Evolutionary conservation across 768 basidiomycete species (phyloP).

Genomic region (Trametes villosa): DNA sequence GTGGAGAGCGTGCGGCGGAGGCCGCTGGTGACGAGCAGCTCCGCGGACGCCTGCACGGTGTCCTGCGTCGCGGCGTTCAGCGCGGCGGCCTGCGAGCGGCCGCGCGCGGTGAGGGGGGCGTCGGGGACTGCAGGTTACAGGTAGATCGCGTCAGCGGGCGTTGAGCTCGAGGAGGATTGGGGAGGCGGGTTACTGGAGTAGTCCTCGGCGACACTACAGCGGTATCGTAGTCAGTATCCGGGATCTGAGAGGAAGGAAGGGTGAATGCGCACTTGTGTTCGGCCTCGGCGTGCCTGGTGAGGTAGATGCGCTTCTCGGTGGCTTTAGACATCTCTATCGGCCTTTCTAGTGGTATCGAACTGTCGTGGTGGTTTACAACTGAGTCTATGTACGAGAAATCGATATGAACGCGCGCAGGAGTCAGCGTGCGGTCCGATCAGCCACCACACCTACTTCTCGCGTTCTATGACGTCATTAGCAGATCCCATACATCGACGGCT

Average conservation of each 20-base stretch:
- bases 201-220: slow-evolving; percentile 29
- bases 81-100: slow-evolving; percentile 30
- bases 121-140: slow-evolving; percentile 26
- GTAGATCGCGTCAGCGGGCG: background rate
- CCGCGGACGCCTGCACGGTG: slow-evolving; percentile 29
- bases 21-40: slow-evolving; percentile 33
- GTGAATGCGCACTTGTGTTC: slow-evolving; percentile 33
- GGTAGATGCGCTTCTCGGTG: slow-evolving; percentile 34
- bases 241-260: background rate
- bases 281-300: slow-evolving; percentile 35
- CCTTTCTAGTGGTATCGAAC: background rate
- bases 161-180: background rate
- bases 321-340: slow-evolving; percentile 16
- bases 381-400: too few relatives aligned
- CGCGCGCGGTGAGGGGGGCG: slow-evolving; percentile 31
- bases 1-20: slow-evolving; percentile 34
- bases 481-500: too few relatives aligned
- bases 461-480: too few relatives aligned
- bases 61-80: slow-evolving; percentile 30
- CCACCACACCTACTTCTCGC: too few relatives aligned
- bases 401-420: too few relatives aligned
- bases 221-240: background rate
- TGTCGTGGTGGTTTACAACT: too few relatives aligned
- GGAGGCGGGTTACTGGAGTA: slow-evolving; percentile 26
- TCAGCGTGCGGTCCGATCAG: too few relatives aligned